Evolutionary conservation across 2,329 filamentous ascomycete genomes (phyloP).

Genomic region (Fusarium nisikadoi): DNA sequence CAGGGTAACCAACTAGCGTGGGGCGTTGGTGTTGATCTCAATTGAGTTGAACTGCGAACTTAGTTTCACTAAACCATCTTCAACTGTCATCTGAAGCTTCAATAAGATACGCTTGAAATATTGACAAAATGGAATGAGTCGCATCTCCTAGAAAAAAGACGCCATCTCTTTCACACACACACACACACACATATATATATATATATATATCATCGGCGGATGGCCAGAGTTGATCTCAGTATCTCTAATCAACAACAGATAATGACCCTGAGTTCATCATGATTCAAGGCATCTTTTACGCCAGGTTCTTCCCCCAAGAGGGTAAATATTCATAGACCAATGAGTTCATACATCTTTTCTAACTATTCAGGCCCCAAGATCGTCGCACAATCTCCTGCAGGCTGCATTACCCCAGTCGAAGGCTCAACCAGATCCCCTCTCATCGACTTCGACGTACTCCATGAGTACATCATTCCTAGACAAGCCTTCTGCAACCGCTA

Average conservation of each 20-base stretch:
- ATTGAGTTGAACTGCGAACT: not conserved
- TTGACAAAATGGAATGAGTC: not conserved
- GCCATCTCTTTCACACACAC: not conserved
- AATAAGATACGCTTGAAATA: not conserved
- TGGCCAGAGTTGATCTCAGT: not conserved
- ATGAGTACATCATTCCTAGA: slow-evolving; percentile 92
- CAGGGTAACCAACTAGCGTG: slow-evolving; percentile 20
- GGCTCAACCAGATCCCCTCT: slow-evolving; percentile 64
- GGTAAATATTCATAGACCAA: slow-evolving; percentile 53
- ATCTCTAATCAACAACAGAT: slow-evolving; percentile 20
- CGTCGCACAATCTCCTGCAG: slow-evolving; percentile 70
- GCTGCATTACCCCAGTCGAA: slow-evolving; percentile 65
- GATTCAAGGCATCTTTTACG: slow-evolving; percentile 78
- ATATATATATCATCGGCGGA: not conserved
- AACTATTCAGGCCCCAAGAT: slow-evolving; percentile 65
- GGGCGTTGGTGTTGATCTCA: not conserved
- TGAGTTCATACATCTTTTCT: not conserved
- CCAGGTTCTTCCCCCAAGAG: slow-evolving; percentile 73
- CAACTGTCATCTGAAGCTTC: not conserved
- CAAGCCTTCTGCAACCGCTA: slow-evolving; percentile 95
- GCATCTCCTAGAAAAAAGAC: not conserved
- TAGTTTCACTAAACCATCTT: slow-evolving; percentile 1
- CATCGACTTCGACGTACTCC: slow-evolving; percentile 86
- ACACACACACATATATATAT: not conserved
- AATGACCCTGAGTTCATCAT: slow-evolving; percentile 51